Conservation (phyloP, 1,139 yeast species). For the Taphrina deformans region DNA sequence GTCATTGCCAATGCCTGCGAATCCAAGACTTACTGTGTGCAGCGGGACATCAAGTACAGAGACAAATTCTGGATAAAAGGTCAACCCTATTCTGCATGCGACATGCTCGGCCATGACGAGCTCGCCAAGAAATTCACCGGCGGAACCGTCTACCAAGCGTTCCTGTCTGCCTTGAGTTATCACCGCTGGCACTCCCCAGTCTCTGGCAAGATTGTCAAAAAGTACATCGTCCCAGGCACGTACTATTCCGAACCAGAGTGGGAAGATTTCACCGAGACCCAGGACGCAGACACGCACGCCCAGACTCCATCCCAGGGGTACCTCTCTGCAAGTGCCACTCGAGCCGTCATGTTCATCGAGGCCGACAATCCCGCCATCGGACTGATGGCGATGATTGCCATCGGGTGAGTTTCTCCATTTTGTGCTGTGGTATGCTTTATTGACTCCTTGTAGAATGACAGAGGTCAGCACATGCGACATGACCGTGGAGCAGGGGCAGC, state of each 20-base stretch:
- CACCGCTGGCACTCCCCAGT: conserved; percentile 27
- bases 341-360: conserved; percentile 23
- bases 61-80: conserved; percentile 24
- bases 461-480: conserved; percentile 19
- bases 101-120: conserved; percentile 15
- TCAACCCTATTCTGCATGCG: conserved; percentile 15
- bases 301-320: conserved; percentile 22
- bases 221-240: conserved; percentile 15
- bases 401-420: conserved; percentile 1
- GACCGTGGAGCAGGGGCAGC: conserved; percentile 20
- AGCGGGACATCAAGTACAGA: conserved; percentile 4
- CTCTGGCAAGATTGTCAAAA: conserved; percentile 23
- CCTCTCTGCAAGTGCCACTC: conserved; percentile 13
- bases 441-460: conserved; percentile 18
- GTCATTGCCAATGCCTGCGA: conserved; percentile 19
- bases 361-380: conserved; percentile 26
- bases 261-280: conserved; percentile 15
- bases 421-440: too few species aligned
- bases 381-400: conserved; percentile 22
- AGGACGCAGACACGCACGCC: conserved; percentile 10
- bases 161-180: conserved; percentile 11
- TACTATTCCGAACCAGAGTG: conserved; percentile 17
- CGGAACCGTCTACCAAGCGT: conserved; percentile 23
- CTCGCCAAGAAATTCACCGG: conserved; percentile 16
- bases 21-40: conserved; percentile 9